phyloP scores from a whole-genome alignment of 768 basidiomycete species.

The Dentipellis fragilis region DNA sequence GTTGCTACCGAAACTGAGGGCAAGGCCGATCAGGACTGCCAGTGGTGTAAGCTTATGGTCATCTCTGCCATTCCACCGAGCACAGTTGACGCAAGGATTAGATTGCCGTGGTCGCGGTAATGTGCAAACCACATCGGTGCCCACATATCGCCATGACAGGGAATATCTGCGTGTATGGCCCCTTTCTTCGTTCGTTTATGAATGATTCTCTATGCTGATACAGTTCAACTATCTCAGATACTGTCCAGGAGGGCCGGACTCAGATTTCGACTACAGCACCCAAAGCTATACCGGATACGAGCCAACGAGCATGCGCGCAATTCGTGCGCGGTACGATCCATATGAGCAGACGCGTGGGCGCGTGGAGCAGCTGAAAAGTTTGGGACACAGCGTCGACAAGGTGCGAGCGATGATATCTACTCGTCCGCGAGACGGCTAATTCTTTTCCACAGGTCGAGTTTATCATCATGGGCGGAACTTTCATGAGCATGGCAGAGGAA shows the following conservation, averaged over 20 bases:
- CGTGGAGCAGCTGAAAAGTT: constrained; percentile 87
- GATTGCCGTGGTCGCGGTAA: constrained; percentile 99
- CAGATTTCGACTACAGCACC: constrained; percentile 98
- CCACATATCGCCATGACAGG: constrained; percentile 99
- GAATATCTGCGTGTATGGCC: constrained; percentile 91
- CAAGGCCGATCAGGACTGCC: constrained; percentile 91
- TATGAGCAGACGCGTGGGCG: constrained; percentile 95
- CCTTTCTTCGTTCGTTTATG: background rate
- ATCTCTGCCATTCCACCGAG: background rate
- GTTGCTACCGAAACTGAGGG: constrained; percentile 79
- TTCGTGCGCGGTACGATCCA: constrained; percentile 91
- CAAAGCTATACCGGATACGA: constrained; percentile 94
- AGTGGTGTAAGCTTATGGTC: constrained; percentile 65
- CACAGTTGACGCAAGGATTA: constrained; percentile 19
- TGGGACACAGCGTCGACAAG: constrained; percentile 98
- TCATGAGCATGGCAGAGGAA: constrained; percentile 99
- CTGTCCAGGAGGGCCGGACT: constrained; percentile 97
- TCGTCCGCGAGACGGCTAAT: background rate
- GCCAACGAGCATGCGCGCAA: constrained; percentile 98
- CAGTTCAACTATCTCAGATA: constrained; percentile 40
- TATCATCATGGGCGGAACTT: constrained; percentile 98
- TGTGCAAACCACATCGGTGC: constrained; percentile 99
- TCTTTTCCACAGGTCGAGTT: constrained; percentile 54
- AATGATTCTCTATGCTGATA: background rate
- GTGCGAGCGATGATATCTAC: constrained; percentile 27